A percentile compares a stretch with the other conserved stretches of the same genome.
Evolutionary conservation across 352 stramenopile genomes (phyloP).

Genomic region (Phytophthora pseudosyringae): DNA sequence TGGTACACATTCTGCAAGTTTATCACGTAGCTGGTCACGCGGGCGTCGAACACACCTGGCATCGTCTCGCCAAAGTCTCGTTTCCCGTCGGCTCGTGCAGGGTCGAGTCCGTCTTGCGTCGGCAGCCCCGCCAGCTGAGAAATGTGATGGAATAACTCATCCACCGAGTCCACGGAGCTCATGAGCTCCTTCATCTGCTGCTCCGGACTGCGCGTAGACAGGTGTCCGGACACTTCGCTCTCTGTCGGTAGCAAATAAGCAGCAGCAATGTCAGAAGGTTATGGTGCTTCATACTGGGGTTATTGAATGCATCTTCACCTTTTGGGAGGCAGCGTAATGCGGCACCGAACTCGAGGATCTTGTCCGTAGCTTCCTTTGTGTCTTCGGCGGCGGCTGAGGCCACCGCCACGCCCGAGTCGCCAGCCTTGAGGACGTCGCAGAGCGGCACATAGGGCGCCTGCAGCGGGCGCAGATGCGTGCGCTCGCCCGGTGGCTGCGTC

Average conservation of each 20-base stretch:
- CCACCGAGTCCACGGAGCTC: constrained; percentile 76
- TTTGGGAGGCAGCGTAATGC: constrained; percentile 61
- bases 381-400: constrained; percentile 44
- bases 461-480: constrained; percentile 33
- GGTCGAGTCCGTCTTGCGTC: constrained; percentile 21
- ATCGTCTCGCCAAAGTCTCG: constrained; percentile 25
- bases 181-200: constrained; percentile 79
- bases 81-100: constrained; percentile 18
- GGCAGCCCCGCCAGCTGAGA: constrained; percentile 58
- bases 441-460: constrained; percentile 62
- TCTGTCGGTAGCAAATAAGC: constrained; percentile 25
- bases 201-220: constrained; percentile 41
- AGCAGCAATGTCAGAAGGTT: neutral
- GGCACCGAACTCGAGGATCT: constrained; percentile 76
- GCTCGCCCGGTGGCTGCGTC: constrained; percentile 21
- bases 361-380: constrained; percentile 64
- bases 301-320: constrained; percentile 36
- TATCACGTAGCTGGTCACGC: constrained; percentile 74
- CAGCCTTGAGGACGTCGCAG: constrained; percentile 62
- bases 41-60: constrained; percentile 69
- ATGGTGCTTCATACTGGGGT: neutral
- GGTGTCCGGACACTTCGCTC: constrained; percentile 40
- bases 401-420: constrained; percentile 42
- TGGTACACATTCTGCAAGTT: constrained; percentile 78
- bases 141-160: constrained; percentile 86